Conservation (phyloP, 257 asterid genomes). For the Solanum arcanum region DNA sequence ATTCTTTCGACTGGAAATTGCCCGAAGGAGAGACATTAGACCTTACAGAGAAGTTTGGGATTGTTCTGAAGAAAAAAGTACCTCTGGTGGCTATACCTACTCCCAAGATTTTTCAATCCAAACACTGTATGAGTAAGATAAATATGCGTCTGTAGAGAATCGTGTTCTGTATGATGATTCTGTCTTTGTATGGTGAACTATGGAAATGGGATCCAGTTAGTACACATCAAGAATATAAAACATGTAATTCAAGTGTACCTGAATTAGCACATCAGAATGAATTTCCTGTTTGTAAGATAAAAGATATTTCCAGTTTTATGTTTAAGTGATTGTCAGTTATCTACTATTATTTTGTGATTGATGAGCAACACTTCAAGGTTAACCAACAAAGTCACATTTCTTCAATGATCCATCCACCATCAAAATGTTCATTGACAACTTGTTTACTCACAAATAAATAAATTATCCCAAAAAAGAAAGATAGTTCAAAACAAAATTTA, state of each 20-base stretch:
- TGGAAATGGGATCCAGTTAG: not conserved
- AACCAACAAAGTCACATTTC: no score
- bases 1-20: conserved; percentile 49
- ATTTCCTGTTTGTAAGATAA: no score
- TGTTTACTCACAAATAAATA: no score
- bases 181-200: not conserved
- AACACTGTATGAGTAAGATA: conserved; percentile 12
- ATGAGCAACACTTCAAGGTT: no score
- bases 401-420: no score
- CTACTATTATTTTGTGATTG: no score
- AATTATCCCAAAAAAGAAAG: no score
- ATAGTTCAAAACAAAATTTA: no score
- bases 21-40: conserved; percentile 21
- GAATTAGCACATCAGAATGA: not conserved
- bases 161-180: not conserved
- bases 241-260: not conserved
- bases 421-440: no score
- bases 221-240: no score
- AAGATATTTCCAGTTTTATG: not conserved
- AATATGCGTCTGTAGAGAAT: not conserved
- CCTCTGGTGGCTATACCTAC: conserved; percentile 47
- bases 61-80: conserved; percentile 38
- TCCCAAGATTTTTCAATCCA: conserved; percentile 37
- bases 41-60: conserved; percentile 48
- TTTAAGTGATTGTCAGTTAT: no score